phyloP scores from a whole-genome alignment of 228 moss, liverwort and hornwort genomes.

The Sphagnum magellanicum region DNA sequence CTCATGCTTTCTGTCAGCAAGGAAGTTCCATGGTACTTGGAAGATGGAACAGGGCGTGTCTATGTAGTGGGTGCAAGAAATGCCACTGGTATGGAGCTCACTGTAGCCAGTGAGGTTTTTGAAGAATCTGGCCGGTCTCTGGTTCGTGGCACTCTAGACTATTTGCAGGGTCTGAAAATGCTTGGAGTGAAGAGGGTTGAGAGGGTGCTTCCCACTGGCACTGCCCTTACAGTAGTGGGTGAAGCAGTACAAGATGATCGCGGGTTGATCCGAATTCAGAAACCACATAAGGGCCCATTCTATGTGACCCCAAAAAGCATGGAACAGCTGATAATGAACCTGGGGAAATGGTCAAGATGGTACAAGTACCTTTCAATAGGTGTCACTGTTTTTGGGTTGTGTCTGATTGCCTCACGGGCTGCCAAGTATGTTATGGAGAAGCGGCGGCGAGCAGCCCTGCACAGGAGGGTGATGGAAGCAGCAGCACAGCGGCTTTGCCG shows the following conservation, averaged over 20 bases:
- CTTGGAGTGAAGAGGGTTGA: constrained; percentile 94
- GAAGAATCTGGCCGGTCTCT: constrained; percentile 96
- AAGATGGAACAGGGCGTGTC: constrained; percentile 78
- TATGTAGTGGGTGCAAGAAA: constrained; percentile 90
- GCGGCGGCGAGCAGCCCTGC: constrained; percentile 75
- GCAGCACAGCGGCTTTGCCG: constrained; percentile 59
- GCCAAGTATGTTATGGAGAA: constrained; percentile 73
- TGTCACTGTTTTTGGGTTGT: constrained; percentile 77
- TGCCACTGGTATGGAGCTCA: constrained; percentile 93
- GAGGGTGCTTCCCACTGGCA: constrained; percentile 93
- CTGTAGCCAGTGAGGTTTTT: constrained; percentile 90
- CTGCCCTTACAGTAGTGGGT: constrained; percentile 86
- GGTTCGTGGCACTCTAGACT: constrained; percentile 97
- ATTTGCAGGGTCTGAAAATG: constrained; percentile 98
- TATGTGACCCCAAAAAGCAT: constrained; percentile 89
- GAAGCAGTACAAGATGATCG: constrained; percentile 92
- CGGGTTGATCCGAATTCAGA: constrained; percentile 84
- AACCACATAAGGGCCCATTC: constrained; percentile 90
- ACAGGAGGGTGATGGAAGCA: constrained; percentile 88
- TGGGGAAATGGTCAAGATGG: constrained; percentile 94
- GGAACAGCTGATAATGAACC: constrained; percentile 81
- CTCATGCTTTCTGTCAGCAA: constrained; percentile 95
- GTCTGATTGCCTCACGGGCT: constrained; percentile 76
- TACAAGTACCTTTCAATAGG: constrained; percentile 93
- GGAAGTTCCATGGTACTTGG: constrained; percentile 98